phyloP scores from a whole-genome alignment of 768 basidiomycete species.

The Auriscalpium microsporum region DNA sequence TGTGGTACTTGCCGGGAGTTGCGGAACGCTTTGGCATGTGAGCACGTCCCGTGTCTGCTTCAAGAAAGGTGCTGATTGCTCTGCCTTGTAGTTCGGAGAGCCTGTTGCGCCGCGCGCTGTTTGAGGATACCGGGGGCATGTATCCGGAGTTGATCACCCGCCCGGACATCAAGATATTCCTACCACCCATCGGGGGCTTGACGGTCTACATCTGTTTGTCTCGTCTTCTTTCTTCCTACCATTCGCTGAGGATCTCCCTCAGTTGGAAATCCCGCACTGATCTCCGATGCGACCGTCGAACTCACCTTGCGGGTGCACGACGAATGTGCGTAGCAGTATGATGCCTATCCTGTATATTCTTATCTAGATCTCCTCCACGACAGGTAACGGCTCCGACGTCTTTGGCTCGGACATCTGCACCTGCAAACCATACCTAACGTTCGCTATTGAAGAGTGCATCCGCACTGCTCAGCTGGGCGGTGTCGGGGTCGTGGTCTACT shows the following conservation, averaged over 20 bases:
- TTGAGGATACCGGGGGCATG: slow-evolving; percentile 95
- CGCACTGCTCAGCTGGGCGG: slow-evolving; percentile 76
- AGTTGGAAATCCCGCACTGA: slow-evolving; percentile 80
- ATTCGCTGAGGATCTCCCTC: neutral
- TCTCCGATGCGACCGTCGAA: slow-evolving; percentile 69
- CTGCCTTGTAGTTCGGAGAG: slow-evolving; percentile 57
- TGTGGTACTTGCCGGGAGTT: slow-evolving; percentile 92
- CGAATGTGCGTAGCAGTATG: slow-evolving; percentile 50
- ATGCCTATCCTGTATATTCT: neutral
- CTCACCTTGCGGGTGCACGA: slow-evolving; percentile 88
- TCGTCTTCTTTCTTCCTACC: slow-evolving; percentile 1
- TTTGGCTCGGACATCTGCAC: slow-evolving; percentile 92
- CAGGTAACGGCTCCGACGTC: slow-evolving; percentile 90
- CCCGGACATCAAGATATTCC: slow-evolving; percentile 90
- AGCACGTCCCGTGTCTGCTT: slow-evolving; percentile 21
- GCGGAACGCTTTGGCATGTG: slow-evolving; percentile 92
- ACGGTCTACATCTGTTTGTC: slow-evolving; percentile 83
- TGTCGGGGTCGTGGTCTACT: slow-evolving; percentile 89
- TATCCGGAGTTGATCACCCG: slow-evolving; percentile 94
- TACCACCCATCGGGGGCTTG: slow-evolving; percentile 87
- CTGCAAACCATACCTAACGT: slow-evolving; percentile 88
- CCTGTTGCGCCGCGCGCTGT: slow-evolving; percentile 80
- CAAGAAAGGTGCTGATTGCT: neutral
- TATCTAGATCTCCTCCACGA: neutral
- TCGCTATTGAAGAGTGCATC: slow-evolving; percentile 91